phyloP scores from a whole-genome alignment of 768 basidiomycete genomes.

The Pilatotrama ljubarskyi region DNA sequence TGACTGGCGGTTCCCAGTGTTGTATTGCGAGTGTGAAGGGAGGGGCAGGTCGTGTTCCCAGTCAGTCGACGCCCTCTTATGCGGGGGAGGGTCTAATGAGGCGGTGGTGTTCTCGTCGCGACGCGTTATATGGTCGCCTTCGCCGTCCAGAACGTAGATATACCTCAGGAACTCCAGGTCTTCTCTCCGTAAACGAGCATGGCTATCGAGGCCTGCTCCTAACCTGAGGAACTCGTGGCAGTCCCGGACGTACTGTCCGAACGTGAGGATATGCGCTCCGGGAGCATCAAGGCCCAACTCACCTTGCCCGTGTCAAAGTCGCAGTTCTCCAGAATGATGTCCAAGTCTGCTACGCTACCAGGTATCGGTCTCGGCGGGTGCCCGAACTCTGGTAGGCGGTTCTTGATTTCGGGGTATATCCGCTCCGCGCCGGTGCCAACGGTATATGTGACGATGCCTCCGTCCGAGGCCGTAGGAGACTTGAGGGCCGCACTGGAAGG shows the following conservation, averaged over 20 bases:
- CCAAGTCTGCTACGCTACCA: slow-evolving; percentile 85
- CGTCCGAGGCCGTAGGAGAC: slow-evolving; percentile 48
- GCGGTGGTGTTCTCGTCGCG: slow-evolving; percentile 28
- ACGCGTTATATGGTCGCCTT: slow-evolving; percentile 40
- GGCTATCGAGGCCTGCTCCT: slow-evolving; percentile 88
- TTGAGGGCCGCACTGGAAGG: slow-evolving; percentile 49
- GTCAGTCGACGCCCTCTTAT: slow-evolving; percentile 29
- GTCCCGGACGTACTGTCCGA: slow-evolving; percentile 88
- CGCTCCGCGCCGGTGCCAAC: slow-evolving; percentile 77
- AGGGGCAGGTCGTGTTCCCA: slow-evolving; percentile 59
- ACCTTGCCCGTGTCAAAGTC: slow-evolving; percentile 84
- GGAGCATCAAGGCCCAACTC: not conserved
- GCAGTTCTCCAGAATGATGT: slow-evolving; percentile 88
- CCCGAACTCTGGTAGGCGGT: slow-evolving; percentile 58
- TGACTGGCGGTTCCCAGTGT: slow-evolving; percentile 48
- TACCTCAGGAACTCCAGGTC: slow-evolving; percentile 84
- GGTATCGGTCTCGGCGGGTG: slow-evolving; percentile 87
- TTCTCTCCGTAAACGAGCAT: slow-evolving; percentile 69
- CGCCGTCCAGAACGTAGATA: slow-evolving; percentile 69
- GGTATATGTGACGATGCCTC: slow-evolving; percentile 52
- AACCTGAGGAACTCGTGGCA: slow-evolving; percentile 93
- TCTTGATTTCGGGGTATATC: slow-evolving; percentile 71
- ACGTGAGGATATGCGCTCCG: slow-evolving; percentile 3
- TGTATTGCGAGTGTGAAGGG: slow-evolving; percentile 51
- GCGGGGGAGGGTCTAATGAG: slow-evolving; percentile 14